These are phyloP conservation scores for Arxiozyma slooffiae DNA, from an alignment of 1,139 yeast species.

Conservation along the genomic window DNA sequence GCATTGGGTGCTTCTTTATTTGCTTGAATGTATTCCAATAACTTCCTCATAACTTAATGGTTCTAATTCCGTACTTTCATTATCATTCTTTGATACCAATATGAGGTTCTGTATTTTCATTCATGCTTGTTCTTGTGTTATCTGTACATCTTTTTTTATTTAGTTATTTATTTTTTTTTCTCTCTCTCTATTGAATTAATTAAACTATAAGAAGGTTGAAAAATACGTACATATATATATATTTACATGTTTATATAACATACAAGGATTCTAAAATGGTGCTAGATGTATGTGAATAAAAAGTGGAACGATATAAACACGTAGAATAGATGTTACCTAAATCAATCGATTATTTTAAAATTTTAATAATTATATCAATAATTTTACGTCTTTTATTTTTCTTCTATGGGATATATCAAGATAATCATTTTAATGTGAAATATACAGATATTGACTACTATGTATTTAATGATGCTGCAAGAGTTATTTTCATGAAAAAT, in stretches of 20 bases:
- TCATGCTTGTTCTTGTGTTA: not conserved
- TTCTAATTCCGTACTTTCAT: not conserved
- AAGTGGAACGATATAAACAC: not conserved
- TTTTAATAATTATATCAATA: not conserved
- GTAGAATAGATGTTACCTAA: not conserved
- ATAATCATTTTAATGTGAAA: conserved; percentile 62
- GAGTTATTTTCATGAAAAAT: conserved; percentile 47
- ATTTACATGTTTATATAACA: no score
- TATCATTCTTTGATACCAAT: no score
- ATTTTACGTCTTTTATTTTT: conserved; percentile 38
- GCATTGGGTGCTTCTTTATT: conserved; percentile 24
- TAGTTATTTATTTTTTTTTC: no score
- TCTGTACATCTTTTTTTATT: no score
- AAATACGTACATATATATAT: no score
- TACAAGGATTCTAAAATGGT: no score
- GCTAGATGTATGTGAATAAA: no score
- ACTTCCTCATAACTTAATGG: conserved; percentile 24
- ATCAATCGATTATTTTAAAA: not conserved
- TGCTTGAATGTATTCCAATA: conserved; percentile 22
- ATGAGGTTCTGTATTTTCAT: no score
- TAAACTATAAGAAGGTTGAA: no score
- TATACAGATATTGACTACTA: conserved; percentile 91
- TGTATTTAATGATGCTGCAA: conserved; percentile 88
- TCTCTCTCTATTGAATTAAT: no score
- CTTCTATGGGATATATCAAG: conserved; percentile 81